Conservation (phyloP, 2,329 filamentous ascomycete species). For the Aspergillus arachidicola region DNA sequence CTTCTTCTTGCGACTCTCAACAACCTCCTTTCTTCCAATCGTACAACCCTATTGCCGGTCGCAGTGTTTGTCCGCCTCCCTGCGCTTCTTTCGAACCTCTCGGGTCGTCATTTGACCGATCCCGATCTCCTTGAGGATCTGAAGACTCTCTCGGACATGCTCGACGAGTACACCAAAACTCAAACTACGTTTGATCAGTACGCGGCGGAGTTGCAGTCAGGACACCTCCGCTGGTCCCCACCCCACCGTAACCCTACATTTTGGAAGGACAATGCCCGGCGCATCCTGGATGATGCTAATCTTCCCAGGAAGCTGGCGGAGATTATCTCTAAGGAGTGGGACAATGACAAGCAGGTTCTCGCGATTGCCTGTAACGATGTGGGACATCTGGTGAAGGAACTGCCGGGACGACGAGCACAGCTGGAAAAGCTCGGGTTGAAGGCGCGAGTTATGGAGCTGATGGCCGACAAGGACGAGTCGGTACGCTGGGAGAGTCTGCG, state of each 20-base stretch:
- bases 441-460: constrained; percentile 86
- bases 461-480: constrained; percentile 84
- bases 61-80: constrained; percentile 85
- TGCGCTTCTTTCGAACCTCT: constrained; percentile 59
- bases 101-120: constrained; percentile 54
- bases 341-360: constrained; percentile 81
- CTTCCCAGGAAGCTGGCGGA: constrained; percentile 80
- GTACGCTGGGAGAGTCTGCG: constrained; percentile 91
- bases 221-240: constrained; percentile 89
- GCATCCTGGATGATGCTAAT: constrained; percentile 81
- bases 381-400: constrained; percentile 83
- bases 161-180: constrained; percentile 80
- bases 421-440: constrained; percentile 86
- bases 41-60: constrained; percentile 70
- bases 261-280: constrained; percentile 88
- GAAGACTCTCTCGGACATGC: constrained; percentile 59
- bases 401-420: constrained; percentile 77
- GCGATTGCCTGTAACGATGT: constrained; percentile 94
- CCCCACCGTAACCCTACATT: constrained; percentile 85
- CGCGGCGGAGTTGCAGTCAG: constrained; percentile 79
- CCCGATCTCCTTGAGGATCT: constrained; percentile 54
- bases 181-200: constrained; percentile 70
- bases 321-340: constrained; percentile 80
- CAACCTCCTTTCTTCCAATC: constrained; percentile 80
- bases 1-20: constrained; percentile 85